Percentiles rank a stretch among this genome's conserved stretches.
Conservation (phyloP, 2,329 filamentous ascomycete genomes). For the Phyllosticta ampelicida region DNA sequence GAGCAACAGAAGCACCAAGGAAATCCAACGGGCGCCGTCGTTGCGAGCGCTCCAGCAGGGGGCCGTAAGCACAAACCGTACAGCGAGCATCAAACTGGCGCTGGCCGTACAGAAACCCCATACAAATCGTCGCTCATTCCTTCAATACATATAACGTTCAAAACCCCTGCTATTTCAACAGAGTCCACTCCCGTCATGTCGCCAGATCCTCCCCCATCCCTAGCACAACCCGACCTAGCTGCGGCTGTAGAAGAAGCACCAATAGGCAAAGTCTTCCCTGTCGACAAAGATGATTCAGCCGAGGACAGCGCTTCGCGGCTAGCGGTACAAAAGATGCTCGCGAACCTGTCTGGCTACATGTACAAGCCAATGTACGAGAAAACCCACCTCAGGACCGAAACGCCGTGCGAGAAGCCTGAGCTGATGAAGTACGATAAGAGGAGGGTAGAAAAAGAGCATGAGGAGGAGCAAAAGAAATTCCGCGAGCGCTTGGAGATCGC, state of each 20-base stretch:
- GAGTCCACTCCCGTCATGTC: no score
- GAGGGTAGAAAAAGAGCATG: not conserved
- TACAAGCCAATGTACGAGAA: slow-evolving; percentile 2
- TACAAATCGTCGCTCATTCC: no score
- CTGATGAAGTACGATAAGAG: not conserved
- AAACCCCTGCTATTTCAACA: no score
- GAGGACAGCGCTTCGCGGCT: not conserved
- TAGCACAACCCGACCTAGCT: no score
- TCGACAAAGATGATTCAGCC: not conserved
- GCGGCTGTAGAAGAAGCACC: no score
- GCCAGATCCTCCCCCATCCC: no score
- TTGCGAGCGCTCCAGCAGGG: not conserved
- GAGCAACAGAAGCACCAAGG: not conserved
- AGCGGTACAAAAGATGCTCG: not conserved
- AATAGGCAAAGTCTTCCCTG: not conserved
- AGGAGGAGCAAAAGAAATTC: not conserved
- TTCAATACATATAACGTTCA: no score
- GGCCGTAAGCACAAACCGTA: not conserved
- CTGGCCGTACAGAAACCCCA: no score
- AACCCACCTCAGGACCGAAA: not conserved
- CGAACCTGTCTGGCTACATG: slow-evolving; percentile 3
- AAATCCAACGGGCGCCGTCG: not conserved
- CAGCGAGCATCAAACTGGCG: no score
- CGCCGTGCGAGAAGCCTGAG: not conserved
- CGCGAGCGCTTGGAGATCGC: no score